Evolutionary conservation across 441 rosid species (phyloP).

Genomic region (Kokia cookei): DNA sequence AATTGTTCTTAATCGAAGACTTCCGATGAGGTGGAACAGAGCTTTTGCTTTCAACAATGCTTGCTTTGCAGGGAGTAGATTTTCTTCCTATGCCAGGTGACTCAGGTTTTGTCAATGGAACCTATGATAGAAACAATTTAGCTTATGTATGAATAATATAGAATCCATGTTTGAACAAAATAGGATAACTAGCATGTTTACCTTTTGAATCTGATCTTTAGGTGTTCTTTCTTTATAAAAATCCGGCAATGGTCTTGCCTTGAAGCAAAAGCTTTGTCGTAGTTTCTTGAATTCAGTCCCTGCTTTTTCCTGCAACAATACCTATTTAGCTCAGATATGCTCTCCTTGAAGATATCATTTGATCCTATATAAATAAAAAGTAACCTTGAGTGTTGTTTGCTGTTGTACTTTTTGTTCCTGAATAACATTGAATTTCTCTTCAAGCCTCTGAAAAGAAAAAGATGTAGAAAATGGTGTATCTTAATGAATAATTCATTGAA

Average conservation of each 20-base stretch:
- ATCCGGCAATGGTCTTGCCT: slow-evolving; percentile 79
- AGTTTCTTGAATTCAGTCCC: slow-evolving; percentile 55
- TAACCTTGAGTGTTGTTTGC: slow-evolving; percentile 47
- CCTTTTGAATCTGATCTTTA: slow-evolving; percentile 41
- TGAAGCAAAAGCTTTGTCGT: slow-evolving; percentile 70
- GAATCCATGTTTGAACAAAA: neutral
- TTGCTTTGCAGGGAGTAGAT: slow-evolving; percentile 10
- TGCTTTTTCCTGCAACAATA: slow-evolving; percentile 44
- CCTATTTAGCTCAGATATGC: neutral
- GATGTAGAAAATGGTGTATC: neutral
- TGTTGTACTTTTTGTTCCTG: slow-evolving; percentile 38
- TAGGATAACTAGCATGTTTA: slow-evolving; percentile 8
- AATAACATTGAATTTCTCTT: slow-evolving; percentile 69
- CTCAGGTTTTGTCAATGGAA: slow-evolving; percentile 16
- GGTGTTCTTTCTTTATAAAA: slow-evolving; percentile 62
- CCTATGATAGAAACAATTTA: slow-evolving; percentile 17
- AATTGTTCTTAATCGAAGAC: slow-evolving; percentile 17
- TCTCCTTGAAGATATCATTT: neutral
- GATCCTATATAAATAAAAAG: neutral
- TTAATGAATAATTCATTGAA: neutral
- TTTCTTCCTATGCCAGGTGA: slow-evolving; percentile 21
- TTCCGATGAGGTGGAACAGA: slow-evolving; percentile 20
- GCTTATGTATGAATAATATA: neutral
- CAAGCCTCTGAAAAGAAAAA: slow-evolving; percentile 35
- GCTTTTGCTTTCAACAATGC: slow-evolving; percentile 7